Percentiles rank a stretch among this genome's conserved stretches.
phyloP scores from a whole-genome alignment of 1,139 yeast species.

The Taphrina wiesneri region DNA sequence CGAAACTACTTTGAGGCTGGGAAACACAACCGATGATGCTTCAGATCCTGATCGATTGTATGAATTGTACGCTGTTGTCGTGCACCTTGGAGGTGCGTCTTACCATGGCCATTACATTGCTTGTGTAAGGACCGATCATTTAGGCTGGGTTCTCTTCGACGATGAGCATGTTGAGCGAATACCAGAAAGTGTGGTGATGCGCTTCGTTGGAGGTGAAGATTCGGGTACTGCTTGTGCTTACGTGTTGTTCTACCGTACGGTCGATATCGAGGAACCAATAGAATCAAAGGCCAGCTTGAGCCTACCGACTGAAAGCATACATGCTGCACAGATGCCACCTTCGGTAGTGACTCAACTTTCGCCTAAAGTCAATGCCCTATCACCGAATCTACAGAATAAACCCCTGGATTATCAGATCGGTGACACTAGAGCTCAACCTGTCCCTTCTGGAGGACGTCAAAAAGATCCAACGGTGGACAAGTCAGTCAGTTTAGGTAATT shows the following conservation, averaged over 20 bases:
- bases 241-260: constrained; percentile 63
- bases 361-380: background rate
- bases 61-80: constrained; percentile 81
- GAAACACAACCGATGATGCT: constrained; percentile 66
- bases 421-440: background rate
- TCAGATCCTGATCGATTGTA: constrained; percentile 59
- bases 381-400: background rate
- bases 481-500: background rate
- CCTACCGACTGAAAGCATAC: constrained; percentile 4
- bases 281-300: constrained; percentile 12
- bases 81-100: constrained; percentile 97
- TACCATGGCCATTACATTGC: constrained; percentile 96
- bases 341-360: background rate
- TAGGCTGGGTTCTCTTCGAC: constrained; percentile 90
- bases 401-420: background rate
- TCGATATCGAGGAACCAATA: constrained; percentile 23
- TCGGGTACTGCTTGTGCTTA: constrained; percentile 91
- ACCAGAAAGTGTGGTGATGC: constrained; percentile 76
- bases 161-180: constrained; percentile 93
- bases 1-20: constrained; percentile 70
- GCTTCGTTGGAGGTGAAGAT: constrained; percentile 78
- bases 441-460: background rate
- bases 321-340: constrained; percentile 30
- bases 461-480: background rate
- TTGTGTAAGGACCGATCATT: constrained; percentile 71